Evolutionary conservation across 257 asterid genomes (phyloP), one percentile per base, ranked within the genome.

Genomic region (Solanum sparsipilum): DNA sequence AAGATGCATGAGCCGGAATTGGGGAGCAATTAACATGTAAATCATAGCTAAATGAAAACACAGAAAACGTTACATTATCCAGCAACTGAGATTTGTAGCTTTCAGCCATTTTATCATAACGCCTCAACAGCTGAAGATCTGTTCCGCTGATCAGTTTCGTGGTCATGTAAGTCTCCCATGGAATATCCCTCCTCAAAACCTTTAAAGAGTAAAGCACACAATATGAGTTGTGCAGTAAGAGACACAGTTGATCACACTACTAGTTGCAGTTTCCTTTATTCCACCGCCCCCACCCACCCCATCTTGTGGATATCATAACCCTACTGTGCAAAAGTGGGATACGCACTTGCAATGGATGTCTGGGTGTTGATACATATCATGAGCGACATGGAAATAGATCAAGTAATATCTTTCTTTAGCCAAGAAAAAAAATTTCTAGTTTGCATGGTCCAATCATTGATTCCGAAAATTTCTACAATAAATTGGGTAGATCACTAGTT

Each of bases 101-200:
- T 86, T 92, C 96, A 35, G 97, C 90, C 86, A 95, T 97, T 92
- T 97, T 97, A 90, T 96, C 99, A 34, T 96, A 97, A 60, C 98
- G 93, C 90, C 98, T 91, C 90, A 97, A 91, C 90, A 97, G 94
- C 93, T 97, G 98, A 89, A 97, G 95, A 81, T 94, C 96, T 20
- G 98, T 94, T 74, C 97, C 98, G 4, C 95, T 89, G 52, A 97
- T 96, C 94, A 96, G 90, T 94, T 97, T 96, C 48, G 97, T 94
- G 73, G 98, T 92, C 96, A 95, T 92, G 91, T 97, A 96, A 46
- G 98, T 94, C 88, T 97, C 98, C 99, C 99, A 97, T 68, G 96
- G 98, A 84, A 97, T 97, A 91, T 97, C 98, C 92, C 98, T 93
- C 92, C 92, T 89, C 92, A 96, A 91, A 79, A 96, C 95, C 98